Evolutionary conservation across 257 asterid genomes (phyloP), one percentile per base, ranked within the genome.

Genomic region (Primulina eburnea): DNA sequence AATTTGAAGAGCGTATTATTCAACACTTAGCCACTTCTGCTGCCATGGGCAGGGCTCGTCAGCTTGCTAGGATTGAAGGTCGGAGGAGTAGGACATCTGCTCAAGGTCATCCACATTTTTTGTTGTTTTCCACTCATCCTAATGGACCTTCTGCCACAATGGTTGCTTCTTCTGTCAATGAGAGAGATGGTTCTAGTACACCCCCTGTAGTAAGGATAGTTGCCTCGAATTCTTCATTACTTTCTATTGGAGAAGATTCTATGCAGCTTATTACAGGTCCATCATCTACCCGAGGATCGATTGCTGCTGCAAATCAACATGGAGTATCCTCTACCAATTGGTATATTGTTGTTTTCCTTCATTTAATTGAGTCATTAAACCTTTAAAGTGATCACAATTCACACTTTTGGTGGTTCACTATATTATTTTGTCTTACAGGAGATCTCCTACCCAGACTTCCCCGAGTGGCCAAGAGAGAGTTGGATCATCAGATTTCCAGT

Each of bases 1-100:
- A 92, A 77, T 90, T 92, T 43, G 96, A 92, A 73, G 97, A 88
- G 78, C 90, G 89, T 43, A 92, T 92, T 65, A 85, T 92, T 79
- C 98, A 90, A 81, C 98, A 90, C 83, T 82, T 92, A 75, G 96
- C 96, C 28, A 92, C 96, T 70, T 96, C 98, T 3, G 96, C 98
- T 59, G 90, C 97, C 7, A 90, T 88, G 98, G 97, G 97, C 65
- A 84, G 97, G 81, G 89, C 96, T 64, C 92, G 95, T 53, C 95
- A 92, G 71, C 76, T 90, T 33, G 89, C 92, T 67, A 81, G 97
- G 75, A 82, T 97, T 73, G 98, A 88, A 75, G 90, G 86, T 38
- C 92, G 80, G 72, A 80, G 96, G 82, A 67, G 71, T 67, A 82
- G 98, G 63, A 63, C 98, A 59, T 89, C 95, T 40, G 62, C 90